Percentiles rank a stretch among this genome's conserved stretches.
Conservation (phyloP, 352 stramenopile genomes). For the Phytophthora uliginosa region DNA sequence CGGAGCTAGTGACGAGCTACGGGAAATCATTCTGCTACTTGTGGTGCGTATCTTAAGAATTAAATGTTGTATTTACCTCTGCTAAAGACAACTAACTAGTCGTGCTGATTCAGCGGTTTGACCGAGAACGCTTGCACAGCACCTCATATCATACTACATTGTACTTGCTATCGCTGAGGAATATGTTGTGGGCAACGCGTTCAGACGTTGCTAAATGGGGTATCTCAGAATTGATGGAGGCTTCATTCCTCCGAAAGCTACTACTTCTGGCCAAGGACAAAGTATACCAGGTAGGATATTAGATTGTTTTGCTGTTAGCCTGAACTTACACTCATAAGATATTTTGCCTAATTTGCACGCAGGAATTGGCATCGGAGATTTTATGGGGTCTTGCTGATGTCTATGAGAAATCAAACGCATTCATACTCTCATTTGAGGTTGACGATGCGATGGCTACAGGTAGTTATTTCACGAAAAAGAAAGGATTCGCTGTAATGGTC, state of each 20-base stretch:
- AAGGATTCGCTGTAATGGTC: slow-evolving; percentile 27
- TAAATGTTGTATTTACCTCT: background rate
- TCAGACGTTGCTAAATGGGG: slow-evolving; percentile 23
- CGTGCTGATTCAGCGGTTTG: slow-evolving; percentile 17
- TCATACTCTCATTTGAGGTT: slow-evolving; percentile 31
- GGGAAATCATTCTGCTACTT: slow-evolving; percentile 21
- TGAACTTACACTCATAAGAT: background rate
- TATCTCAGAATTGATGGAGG: slow-evolving; percentile 18
- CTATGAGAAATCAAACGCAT: slow-evolving; percentile 27
- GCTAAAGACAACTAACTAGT: slow-evolving; percentile 3
- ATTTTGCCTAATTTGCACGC: background rate
- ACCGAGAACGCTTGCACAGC: slow-evolving; percentile 22
- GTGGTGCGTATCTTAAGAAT: slow-evolving; percentile 15
- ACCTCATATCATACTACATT: slow-evolving; percentile 12
- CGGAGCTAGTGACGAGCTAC: slow-evolving; percentile 26
- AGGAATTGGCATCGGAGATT: slow-evolving; percentile 30
- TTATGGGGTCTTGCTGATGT: slow-evolving; percentile 33
- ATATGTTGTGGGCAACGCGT: slow-evolving; percentile 32
- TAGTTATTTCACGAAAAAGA: slow-evolving; percentile 17
- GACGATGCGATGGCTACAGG: slow-evolving; percentile 19
- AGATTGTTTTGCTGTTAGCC: background rate
- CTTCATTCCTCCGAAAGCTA: slow-evolving; percentile 28
- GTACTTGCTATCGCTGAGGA: slow-evolving; percentile 29
- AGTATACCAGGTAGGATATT: slow-evolving; percentile 18
- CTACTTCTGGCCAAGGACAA: slow-evolving; percentile 22